Percentiles rank a stretch among this genome's conserved stretches.
phyloP scores from a whole-genome alignment of 2,329 filamentous ascomycete genomes.

The Diaporthe citri region DNA sequence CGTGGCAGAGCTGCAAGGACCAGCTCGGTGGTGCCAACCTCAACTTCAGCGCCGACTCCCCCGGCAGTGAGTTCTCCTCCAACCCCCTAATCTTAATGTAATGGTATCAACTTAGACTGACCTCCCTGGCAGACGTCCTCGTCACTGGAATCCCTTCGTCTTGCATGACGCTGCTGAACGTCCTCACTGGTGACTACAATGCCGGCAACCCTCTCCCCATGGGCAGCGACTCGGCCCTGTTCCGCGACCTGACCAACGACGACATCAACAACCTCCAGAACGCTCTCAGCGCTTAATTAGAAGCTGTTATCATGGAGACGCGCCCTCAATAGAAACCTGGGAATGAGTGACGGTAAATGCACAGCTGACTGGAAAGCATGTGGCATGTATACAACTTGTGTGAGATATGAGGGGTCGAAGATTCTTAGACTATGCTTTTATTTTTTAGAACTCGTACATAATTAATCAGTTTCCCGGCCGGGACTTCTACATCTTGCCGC shows the following conservation, averaged over 20 bases:
- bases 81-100: neutral
- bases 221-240: slow-evolving; percentile 37
- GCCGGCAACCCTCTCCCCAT: slow-evolving; percentile 33
- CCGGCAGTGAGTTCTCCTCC: slow-evolving; percentile 6
- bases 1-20: slow-evolving; percentile 35
- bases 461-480: neutral
- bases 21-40: slow-evolving; percentile 35
- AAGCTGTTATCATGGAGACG: neutral
- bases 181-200: slow-evolving; percentile 36
- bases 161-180: slow-evolving; percentile 37
- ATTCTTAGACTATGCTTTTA: neutral
- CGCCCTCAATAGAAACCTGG: neutral
- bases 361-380: neutral
- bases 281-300: neutral
- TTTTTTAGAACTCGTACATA: slow-evolving; percentile 1
- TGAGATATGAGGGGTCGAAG: neutral
- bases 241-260: slow-evolving; percentile 29
- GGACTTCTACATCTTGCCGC: neutral
- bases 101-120: neutral
- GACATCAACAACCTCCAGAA: slow-evolving; percentile 11
- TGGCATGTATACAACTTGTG: neutral
- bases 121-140: slow-evolving; percentile 28
- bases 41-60: slow-evolving; percentile 32
- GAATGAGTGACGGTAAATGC: neutral
- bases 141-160: slow-evolving; percentile 34